Conservation (phyloP, 495 filamentous ascomycete genomes). For the Chaetomidium leptoderma region DNA sequence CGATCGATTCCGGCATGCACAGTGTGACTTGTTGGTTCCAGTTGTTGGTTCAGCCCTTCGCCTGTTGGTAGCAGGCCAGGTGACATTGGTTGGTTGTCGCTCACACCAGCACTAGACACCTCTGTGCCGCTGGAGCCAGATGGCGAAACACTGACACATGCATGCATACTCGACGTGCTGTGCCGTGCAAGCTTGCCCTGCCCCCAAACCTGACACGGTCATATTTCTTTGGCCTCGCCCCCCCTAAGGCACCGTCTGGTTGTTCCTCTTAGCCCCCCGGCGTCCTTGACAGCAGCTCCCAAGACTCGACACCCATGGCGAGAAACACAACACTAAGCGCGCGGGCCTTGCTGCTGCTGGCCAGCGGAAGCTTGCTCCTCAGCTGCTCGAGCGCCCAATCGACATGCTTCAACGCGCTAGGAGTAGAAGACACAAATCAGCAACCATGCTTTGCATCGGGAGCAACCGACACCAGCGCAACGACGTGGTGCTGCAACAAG, state of each 20-base stretch:
- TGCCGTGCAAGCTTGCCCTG: background rate
- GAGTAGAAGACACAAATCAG: slow-evolving; percentile 16
- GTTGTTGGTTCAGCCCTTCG: slow-evolving; percentile 2
- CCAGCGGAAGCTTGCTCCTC: background rate
- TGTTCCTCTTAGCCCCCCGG: background rate
- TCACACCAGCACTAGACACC: background rate
- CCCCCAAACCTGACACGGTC: background rate
- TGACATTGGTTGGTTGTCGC: background rate
- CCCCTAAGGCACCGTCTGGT: background rate
- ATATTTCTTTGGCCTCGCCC: background rate
- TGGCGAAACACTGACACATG: background rate
- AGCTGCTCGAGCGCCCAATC: background rate
- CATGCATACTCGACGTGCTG: background rate
- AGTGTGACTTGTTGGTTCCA: background rate
- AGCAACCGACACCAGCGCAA: background rate
- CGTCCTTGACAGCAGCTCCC: background rate
- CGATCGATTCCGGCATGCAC: background rate
- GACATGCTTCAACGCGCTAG: slow-evolving; percentile 24
- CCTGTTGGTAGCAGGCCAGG: background rate
- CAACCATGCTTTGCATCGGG: slow-evolving; percentile 10
- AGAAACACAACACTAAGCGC: background rate
- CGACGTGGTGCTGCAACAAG: slow-evolving; percentile 21
- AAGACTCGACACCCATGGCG: background rate
- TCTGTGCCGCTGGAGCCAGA: slow-evolving; percentile 4
- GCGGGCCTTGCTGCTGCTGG: slow-evolving; percentile 4